Evolutionary conservation across 2,329 filamentous ascomycete species (phyloP).

Genomic region (Aspergillus sp.): DNA sequence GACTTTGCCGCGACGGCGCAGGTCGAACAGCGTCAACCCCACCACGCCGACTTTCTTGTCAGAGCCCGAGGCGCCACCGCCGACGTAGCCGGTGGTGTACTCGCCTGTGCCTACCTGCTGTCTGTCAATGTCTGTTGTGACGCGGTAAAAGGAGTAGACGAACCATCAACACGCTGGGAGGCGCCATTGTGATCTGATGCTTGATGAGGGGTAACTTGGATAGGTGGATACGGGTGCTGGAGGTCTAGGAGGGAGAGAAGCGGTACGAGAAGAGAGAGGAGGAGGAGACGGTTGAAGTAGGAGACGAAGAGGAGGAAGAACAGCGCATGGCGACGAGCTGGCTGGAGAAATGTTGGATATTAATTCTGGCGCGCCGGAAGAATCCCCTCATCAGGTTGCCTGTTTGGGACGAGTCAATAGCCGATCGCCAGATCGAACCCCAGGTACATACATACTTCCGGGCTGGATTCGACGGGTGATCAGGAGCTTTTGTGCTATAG

Average conservation of each 20-base stretch:
- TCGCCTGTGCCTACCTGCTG: constrained; percentile 80
- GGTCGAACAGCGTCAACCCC: constrained; percentile 82
- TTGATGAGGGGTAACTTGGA: not conserved
- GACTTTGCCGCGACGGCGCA: constrained; percentile 85
- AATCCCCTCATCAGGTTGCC: constrained; percentile 2
- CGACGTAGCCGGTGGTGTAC: constrained; percentile 95
- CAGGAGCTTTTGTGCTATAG: no score
- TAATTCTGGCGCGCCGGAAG: constrained; percentile 4
- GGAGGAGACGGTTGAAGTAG: not conserved
- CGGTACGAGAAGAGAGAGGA: not conserved
- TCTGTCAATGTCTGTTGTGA: constrained; percentile 4
- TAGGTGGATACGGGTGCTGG: not conserved
- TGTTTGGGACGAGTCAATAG: constrained; percentile 7
- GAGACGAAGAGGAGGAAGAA: not conserved
- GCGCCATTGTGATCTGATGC: constrained; percentile 45
- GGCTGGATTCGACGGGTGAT: no score
- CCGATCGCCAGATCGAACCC: not conserved
- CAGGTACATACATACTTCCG: no score
- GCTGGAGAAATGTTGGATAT: not conserved
- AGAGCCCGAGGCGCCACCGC: constrained; percentile 74
- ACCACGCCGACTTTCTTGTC: constrained; percentile 98
- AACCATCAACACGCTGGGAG: constrained; percentile 68
- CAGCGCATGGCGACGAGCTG: no score
- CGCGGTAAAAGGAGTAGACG: constrained; percentile 20
- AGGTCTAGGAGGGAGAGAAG: not conserved